Conservation (phyloP, 2,329 filamentous ascomycete species). For the Xylaria polymorpha region DNA sequence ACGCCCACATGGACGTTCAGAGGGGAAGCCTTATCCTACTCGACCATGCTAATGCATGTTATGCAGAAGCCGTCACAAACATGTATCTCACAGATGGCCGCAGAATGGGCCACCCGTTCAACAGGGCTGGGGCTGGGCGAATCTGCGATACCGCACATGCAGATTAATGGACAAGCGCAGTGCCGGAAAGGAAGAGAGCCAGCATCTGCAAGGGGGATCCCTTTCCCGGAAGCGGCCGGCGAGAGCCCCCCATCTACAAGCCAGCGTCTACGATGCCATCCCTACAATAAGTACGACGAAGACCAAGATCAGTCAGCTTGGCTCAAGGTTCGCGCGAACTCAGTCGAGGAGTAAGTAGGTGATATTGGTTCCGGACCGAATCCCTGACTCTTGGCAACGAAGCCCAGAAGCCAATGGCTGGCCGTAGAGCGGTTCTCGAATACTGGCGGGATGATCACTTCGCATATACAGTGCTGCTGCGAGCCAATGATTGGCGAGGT, state of each 20-base stretch:
- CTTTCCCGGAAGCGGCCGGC: slow-evolving; percentile 22
- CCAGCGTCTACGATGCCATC: not conserved
- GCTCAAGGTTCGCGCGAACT: slow-evolving; percentile 3
- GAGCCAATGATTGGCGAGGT: slow-evolving; percentile 28
- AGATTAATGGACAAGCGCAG: slow-evolving; percentile 23
- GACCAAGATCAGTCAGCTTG: not conserved
- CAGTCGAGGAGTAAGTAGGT: not conserved
- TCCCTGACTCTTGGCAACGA: slow-evolving; percentile 29
- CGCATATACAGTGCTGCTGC: slow-evolving; percentile 21
- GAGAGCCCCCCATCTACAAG: not conserved
- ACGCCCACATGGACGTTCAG: not conserved
- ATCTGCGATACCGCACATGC: slow-evolving; percentile 30
- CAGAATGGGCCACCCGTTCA: slow-evolving; percentile 43
- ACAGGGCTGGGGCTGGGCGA: slow-evolving; percentile 23
- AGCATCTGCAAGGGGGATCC: slow-evolving; percentile 27
- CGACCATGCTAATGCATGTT: slow-evolving; percentile 26
- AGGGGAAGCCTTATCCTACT: slow-evolving; percentile 4
- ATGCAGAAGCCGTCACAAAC: slow-evolving; percentile 21
- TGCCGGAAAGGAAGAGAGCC: slow-evolving; percentile 9
- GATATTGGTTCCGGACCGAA: slow-evolving; percentile 5
- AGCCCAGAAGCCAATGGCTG: slow-evolving; percentile 34
- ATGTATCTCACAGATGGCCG: slow-evolving; percentile 41
- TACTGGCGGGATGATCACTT: slow-evolving; percentile 30
- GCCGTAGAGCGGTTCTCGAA: slow-evolving; percentile 23
- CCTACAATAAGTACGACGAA: not conserved